Percentiles rank a stretch among this genome's conserved stretches.
These are phyloP conservation scores for Cyclocybe cylindracea DNA, from an alignment of 768 basidiomycete genomes.

Conservation along the genomic window DNA sequence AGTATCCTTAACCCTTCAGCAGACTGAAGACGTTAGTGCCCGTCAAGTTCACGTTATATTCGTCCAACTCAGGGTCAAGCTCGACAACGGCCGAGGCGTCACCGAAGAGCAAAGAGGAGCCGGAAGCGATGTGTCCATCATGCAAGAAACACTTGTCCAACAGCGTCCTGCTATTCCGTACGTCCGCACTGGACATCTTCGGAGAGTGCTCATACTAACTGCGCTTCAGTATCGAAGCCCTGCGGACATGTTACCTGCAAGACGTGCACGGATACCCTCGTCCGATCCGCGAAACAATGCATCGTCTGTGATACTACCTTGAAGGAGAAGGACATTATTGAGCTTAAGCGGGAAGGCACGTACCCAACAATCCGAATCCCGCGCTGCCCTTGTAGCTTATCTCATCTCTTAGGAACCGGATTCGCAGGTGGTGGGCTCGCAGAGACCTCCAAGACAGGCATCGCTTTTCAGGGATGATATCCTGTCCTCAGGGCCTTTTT, in stretches of 20 bases:
- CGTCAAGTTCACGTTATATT: constrained; percentile 72
- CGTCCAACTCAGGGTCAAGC: constrained; percentile 37
- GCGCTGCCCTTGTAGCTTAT: not conserved
- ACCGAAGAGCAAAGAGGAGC: constrained; percentile 52
- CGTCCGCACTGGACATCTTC: constrained; percentile 24
- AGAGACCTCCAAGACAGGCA: constrained; percentile 77
- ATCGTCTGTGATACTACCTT: constrained; percentile 78
- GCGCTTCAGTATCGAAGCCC: constrained; percentile 65
- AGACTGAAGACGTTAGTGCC: constrained; percentile 84
- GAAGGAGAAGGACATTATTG: constrained; percentile 73
- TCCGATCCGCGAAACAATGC: constrained; percentile 78
- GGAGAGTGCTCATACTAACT: not conserved
- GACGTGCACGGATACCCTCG: constrained; percentile 87
- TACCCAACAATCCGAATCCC: not conserved
- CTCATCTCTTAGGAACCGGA: constrained; percentile 66
- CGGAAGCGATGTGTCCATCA: constrained; percentile 78
- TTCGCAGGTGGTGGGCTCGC: constrained; percentile 94
- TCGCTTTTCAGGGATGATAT: constrained; percentile 81
- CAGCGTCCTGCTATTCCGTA: constrained; percentile 68
- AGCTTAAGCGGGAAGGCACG: constrained; percentile 87
- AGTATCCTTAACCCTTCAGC: constrained; percentile 2
- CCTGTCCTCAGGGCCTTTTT: no score
- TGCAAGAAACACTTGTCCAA: constrained; percentile 88
- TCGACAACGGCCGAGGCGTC: constrained; percentile 38
- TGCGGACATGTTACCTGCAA: constrained; percentile 94